These are phyloP conservation scores for Benincasa hispida DNA, from an alignment of 306 rosid genomes.

Conservation along the genomic window DNA sequence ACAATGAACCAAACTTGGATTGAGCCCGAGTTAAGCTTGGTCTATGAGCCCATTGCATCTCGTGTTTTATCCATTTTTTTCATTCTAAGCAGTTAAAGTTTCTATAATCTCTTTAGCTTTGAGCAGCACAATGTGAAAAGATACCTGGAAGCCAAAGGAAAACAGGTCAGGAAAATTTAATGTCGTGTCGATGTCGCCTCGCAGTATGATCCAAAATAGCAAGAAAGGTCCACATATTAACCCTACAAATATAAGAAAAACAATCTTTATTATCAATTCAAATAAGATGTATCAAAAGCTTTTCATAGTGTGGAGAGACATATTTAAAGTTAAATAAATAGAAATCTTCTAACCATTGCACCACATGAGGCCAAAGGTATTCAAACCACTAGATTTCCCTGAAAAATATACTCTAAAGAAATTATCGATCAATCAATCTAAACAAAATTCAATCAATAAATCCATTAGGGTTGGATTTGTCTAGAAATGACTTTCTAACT, in stretches of 20 bases:
- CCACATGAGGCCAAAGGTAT: conserved; percentile 77
- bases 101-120: background rate
- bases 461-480: background rate
- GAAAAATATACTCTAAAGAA: background rate
- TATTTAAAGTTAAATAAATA: background rate
- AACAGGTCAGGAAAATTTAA: conserved; percentile 40
- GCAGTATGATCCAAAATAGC: conserved; percentile 43
- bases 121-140: background rate
- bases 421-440: too few species aligned
- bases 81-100: too few species aligned
- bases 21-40: too few species aligned
- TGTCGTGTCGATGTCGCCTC: conserved; percentile 39
- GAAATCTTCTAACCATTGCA: conserved; percentile 49
- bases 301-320: background rate
- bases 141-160: conserved; percentile 66
- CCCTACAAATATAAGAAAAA: conserved; percentile 26
- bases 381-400: conserved; percentile 71
- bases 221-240: conserved; percentile 57
- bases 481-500: too few species aligned
- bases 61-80: too few species aligned
- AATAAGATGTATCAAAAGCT: background rate
- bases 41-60: too few species aligned
- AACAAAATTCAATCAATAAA: too few species aligned
- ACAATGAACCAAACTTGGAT: too few species aligned
- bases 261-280: background rate